Conservation (phyloP, 345 rosid genomes). For the Ceriops zippeliana region DNA sequence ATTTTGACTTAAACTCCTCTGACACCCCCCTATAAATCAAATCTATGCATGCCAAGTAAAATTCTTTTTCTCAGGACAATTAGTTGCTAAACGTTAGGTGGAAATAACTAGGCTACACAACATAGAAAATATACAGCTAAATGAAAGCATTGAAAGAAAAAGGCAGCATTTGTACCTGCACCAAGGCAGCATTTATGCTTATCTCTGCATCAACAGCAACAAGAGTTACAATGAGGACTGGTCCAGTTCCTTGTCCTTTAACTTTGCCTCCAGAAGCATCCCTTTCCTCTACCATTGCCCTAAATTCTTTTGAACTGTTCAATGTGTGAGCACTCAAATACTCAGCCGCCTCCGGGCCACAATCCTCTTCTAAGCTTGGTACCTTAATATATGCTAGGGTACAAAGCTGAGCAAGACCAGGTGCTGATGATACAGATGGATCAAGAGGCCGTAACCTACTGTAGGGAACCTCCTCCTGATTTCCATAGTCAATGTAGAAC, state of each 20-base stretch:
- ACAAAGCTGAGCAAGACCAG: slow-evolving; percentile 90
- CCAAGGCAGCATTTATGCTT: slow-evolving; percentile 81
- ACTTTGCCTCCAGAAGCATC: slow-evolving; percentile 86
- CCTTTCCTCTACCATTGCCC: slow-evolving; percentile 74
- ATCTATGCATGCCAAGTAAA: too few relatives aligned
- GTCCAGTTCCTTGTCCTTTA: slow-evolving; percentile 95
- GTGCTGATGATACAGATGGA: slow-evolving; percentile 58
- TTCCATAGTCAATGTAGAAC: slow-evolving; percentile 94
- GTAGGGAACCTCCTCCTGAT: slow-evolving; percentile 81
- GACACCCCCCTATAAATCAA: too few relatives aligned
- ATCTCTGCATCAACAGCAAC: slow-evolving; percentile 68
- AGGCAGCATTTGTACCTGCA: slow-evolving; percentile 52
- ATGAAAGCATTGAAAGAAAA: background rate
- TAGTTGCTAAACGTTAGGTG: too few relatives aligned
- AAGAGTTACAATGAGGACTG: slow-evolving; percentile 63
- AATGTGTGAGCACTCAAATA: slow-evolving; percentile 61
- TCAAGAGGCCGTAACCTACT: slow-evolving; percentile 70
- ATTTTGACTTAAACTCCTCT: too few relatives aligned
- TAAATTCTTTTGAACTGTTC: slow-evolving; percentile 64
- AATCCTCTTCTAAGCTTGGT: slow-evolving; percentile 77
- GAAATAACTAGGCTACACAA: too few relatives aligned
- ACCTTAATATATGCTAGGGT: slow-evolving; percentile 87
- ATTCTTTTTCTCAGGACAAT: too few relatives aligned
- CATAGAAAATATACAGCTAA: background rate
- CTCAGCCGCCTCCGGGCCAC: slow-evolving; percentile 80